Base-by-base conservation (phyloP, 352 stramenopile genomes). In the Phytophthora foliorum region DNA sequence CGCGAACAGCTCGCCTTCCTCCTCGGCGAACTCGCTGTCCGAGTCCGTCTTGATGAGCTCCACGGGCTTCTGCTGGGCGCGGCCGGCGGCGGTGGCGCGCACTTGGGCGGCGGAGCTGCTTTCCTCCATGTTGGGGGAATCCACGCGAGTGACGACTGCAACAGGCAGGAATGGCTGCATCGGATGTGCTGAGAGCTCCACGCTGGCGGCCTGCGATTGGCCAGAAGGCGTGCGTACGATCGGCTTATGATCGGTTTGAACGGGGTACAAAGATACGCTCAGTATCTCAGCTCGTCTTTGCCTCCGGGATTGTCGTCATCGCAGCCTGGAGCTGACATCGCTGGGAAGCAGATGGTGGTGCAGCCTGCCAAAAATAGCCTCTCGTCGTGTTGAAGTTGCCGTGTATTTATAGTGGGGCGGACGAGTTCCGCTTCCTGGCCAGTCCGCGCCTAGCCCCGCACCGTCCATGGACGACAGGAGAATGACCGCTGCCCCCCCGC, bases 1-100 rank as follows among this genome's bases (percentile, higher is more conserved):
- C 27, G 60, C 21, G 44, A 82, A 69, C 11, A 84, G 25, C 49
- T 85, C 67, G 16, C 49, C 57, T 22, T 86, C 78, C 39, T 89
- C 80, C 66, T 87, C 73, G 11, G 72, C 75, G 61, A 79, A 69
- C 27, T 67, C 48, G n/a, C 57, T 42, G 4, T 71, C 67, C 42
- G 44, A 32, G 21, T 72, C 58, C 56, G 55, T 57, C 52, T 61
- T 66, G 51, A 65, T 57, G 17, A 69, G 57, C 46, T 48, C 21
- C 25, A 45, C 29, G 5, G 41, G n/a, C 13, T 52, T 16, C 48
- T 31, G 7, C 24, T 53, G 24, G 6, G 36, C 32, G 8, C 42
- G 4, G 14, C 36, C 17, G 10, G 53, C 53, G 32, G 61, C 50
- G 38, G 42, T 62, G 22, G 53, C 24, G 8, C 54, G 67, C 25